Percentiles rank a stretch among this genome's conserved stretches.
Evolutionary conservation across 202 grass and related monocot species (phyloP).

Genomic region (Elaeis oleifera): DNA sequence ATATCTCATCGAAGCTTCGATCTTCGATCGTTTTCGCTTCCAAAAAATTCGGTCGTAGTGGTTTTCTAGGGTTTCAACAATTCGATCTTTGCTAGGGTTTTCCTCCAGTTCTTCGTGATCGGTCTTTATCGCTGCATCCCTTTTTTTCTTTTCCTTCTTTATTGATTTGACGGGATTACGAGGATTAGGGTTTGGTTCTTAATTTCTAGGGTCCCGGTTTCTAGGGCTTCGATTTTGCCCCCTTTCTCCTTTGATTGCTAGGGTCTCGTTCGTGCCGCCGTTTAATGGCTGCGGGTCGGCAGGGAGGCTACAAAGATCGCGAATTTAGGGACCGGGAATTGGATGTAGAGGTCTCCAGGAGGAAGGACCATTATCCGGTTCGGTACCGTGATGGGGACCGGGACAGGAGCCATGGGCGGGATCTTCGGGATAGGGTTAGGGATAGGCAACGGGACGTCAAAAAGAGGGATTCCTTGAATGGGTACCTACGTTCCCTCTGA

Average conservation of each 20-base stretch:
- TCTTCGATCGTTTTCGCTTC: no score
- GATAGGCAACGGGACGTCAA: conserved; percentile 17
- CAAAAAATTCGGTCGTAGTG: no score
- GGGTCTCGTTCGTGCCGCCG: conserved; percentile 7
- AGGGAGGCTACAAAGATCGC: conserved; percentile 32
- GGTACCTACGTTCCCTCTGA: conserved; percentile 1
- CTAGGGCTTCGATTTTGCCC: not conserved
- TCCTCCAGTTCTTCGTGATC: no score
- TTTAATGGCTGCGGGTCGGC: conserved; percentile 44
- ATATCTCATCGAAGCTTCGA: no score
- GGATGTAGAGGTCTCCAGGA: conserved; percentile 39
- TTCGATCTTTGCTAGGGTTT: no score
- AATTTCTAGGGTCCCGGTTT: not conserved
- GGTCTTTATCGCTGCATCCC: no score
- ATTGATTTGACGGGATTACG: no score
- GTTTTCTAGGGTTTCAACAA: no score
- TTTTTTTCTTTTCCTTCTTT: no score
- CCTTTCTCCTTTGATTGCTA: conserved; percentile 11
- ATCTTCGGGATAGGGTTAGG: conserved; percentile 28
- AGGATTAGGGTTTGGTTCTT: no score
- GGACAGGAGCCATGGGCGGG: conserved; percentile 19
- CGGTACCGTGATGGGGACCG: conserved; percentile 19
- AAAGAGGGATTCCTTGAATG: conserved; percentile 31
- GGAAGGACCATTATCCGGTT: conserved; percentile 34
- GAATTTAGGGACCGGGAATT: conserved; percentile 37